These are phyloP conservation scores for Skeletonema potamos DNA, from an alignment of 108 stramenopile genomes.

Conservation along the genomic window DNA sequence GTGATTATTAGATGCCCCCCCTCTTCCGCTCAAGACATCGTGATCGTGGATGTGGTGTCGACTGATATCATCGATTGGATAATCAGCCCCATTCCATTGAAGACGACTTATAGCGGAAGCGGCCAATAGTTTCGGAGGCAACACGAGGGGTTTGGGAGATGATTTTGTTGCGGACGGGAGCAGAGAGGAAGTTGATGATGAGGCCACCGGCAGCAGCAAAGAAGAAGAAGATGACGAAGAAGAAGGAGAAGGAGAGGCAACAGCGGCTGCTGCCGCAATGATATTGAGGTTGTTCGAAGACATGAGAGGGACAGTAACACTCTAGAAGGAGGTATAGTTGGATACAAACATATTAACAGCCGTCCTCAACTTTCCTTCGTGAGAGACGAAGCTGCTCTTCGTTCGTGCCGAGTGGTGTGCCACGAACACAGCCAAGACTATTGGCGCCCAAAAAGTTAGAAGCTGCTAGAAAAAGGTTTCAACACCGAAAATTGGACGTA, in stretches of 20 bases:
- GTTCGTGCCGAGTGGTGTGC: too few relatives aligned
- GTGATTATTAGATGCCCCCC: constrained; percentile 68
- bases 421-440: too few relatives aligned
- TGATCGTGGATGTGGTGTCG: constrained; percentile 13
- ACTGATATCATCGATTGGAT: background rate
- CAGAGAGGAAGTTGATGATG: background rate
- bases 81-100: background rate
- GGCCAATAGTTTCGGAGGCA: background rate
- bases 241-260: background rate
- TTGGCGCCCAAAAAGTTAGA: too few relatives aligned
- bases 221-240: background rate
- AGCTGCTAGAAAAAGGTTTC: too few relatives aligned
- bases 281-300: background rate
- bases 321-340: too few relatives aligned
- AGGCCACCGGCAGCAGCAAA: too few relatives aligned
- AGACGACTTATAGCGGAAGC: background rate
- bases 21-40: constrained; percentile 71
- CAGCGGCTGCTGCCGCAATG: background rate
- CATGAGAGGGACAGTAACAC: too few relatives aligned
- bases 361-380: too few relatives aligned
- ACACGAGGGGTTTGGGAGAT: background rate
- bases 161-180: background rate
- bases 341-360: too few relatives aligned
- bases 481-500: too few relatives aligned
- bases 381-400: too few relatives aligned